Percentiles rank a stretch among this genome's conserved stretches.
Evolutionary conservation across 208 protist genomes (phyloP).

Genomic region (Leishmania major): DNA sequence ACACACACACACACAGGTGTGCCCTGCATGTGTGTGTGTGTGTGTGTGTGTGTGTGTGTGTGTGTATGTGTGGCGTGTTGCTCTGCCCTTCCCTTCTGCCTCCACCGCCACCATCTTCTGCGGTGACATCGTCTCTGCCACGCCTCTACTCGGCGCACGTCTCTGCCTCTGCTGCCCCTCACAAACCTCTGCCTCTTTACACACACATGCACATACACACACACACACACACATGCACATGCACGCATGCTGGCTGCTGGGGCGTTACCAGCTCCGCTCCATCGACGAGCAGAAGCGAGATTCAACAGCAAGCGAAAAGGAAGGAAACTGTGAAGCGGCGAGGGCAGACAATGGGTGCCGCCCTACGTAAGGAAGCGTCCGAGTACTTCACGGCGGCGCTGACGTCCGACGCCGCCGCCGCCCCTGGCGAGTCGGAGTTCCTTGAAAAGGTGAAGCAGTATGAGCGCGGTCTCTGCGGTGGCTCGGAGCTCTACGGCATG

Average conservation of each 20-base stretch:
- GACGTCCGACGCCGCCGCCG: constrained; percentile 19
- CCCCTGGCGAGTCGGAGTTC: constrained; percentile 38
- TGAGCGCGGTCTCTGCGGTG: constrained; percentile 44
- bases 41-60: neutral
- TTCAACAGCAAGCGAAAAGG: neutral
- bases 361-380: constrained; percentile 58
- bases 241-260: neutral
- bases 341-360: constrained; percentile 36
- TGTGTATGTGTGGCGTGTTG: neutral
- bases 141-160: neutral
- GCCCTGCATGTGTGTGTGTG: neutral
- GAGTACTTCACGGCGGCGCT: constrained; percentile 45
- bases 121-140: neutral
- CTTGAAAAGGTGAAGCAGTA: constrained; percentile 33
- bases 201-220: neutral
- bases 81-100: neutral
- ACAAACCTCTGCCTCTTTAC: neutral
- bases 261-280: too few species aligned
- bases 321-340: too few species aligned
- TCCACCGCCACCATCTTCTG: too few species aligned
- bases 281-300: neutral
- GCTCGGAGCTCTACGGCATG: constrained; percentile 47
- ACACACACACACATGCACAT: neutral
- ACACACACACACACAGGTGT: neutral
- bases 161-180: neutral